Base-by-base conservation (phyloP, 768 basidiomycete genomes). In the Lenzites betulinus region DNA sequence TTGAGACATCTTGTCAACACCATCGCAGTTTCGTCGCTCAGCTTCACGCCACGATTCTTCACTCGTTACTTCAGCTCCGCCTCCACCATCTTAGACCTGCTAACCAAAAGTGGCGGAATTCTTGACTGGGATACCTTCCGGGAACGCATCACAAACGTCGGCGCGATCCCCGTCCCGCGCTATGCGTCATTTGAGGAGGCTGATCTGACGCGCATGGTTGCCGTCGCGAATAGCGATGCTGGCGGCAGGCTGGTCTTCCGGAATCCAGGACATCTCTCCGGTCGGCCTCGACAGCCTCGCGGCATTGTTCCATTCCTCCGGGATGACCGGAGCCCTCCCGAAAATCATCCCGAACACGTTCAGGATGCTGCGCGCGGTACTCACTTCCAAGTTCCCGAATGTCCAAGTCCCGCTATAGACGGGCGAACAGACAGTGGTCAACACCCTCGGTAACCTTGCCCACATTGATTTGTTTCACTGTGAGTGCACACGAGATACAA, bases 1-100 rank as follows among this genome's bases (percentile, higher is more conserved):
- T n/a, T n/a, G n/a, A n/a, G n/a, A n/a, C n/a, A 67, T 33, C 41
- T 64, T 9, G 38, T 67, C 20, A 64, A 67, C 38, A 51, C 60
- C 23, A 42, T 62, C 53, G 48, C 55, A 20, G 25, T 61, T 23
- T 58, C 52, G 9, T 48, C 64, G 5, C 53, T 58, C 7, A 63
- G 66, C 5, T 67, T 55, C 51, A 58, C 58, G 15, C 66, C 66
- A 11, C 66, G 64, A 49, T 58, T 67, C 39, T 67, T 67, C 60
- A 64, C 63, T 43, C 44, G 47, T 28, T 58, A 57, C 30, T 67
- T 64, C 60, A 44, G 58, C 22, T 18, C 23, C 9, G n/a, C 25
- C 6, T 23, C 41, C 28, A 39, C 56, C 47, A 53, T 64, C 48
- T 20, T 39, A 41, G 60, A 46, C 18, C 60, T 67, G 13, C 48